Percentiles rank a stretch among this genome's conserved stretches.
Evolutionary conservation across 106 monocot genomes (phyloP).

Genomic region (Allium cepa): DNA sequence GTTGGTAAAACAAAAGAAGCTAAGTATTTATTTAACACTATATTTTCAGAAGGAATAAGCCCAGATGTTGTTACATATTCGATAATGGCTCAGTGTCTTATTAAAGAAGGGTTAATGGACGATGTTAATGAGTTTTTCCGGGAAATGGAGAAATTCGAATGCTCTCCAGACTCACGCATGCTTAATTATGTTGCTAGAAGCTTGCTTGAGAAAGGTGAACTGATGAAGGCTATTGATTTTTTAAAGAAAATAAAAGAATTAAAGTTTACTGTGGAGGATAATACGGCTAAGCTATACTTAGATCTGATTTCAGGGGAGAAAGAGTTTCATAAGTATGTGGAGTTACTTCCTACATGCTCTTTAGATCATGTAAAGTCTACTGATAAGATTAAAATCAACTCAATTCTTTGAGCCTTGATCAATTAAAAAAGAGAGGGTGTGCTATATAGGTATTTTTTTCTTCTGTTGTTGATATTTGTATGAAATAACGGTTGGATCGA

Average conservation of each 20-base stretch:
- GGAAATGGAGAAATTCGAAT: slow-evolving; percentile 9
- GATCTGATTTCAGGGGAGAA: slow-evolving; percentile 1
- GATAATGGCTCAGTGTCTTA: slow-evolving; percentile 11
- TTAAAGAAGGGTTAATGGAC: slow-evolving; percentile 15
- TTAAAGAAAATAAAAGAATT: slow-evolving; percentile 12
- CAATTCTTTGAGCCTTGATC: not conserved
- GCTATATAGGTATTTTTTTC: too few relatives aligned
- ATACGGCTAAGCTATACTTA: slow-evolving; percentile 3
- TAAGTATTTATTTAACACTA: slow-evolving; percentile 13
- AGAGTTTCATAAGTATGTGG: slow-evolving; percentile 10
- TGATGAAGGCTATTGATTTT: slow-evolving; percentile 11
- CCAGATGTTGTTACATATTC: slow-evolving; percentile 18
- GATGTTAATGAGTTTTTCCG: slow-evolving; percentile 9
- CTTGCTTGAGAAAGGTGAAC: slow-evolving; percentile 15
- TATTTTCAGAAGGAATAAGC: not conserved
- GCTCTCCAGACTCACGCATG: slow-evolving; percentile 8
- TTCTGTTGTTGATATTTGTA: too few relatives aligned
- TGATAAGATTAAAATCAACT: slow-evolving; percentile 9
- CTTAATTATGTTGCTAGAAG: slow-evolving; percentile 9
- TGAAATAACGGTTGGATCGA: too few relatives aligned
- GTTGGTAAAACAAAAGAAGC: slow-evolving; percentile 9
- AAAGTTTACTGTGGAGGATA: slow-evolving; percentile 7
- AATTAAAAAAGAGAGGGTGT: not conserved
- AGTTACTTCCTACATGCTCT: slow-evolving; percentile 9
- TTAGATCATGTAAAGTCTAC: not conserved